Conservation (phyloP, 768 basidiomycete species). For the Austroboletus eburneus region DNA sequence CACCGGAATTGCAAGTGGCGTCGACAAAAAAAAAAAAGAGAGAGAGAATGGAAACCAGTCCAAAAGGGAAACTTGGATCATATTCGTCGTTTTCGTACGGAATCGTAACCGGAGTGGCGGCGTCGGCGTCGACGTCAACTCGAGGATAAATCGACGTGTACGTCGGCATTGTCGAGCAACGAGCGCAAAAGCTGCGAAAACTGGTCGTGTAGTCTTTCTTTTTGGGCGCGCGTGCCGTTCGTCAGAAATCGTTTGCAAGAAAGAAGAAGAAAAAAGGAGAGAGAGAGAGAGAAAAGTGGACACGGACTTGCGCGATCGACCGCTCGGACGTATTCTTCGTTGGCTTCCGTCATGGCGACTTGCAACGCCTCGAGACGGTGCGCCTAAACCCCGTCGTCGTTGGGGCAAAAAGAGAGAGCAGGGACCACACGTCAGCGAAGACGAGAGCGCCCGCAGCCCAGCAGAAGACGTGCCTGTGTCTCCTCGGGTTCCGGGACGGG, state of each 20-base stretch:
- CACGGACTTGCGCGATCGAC: slow-evolving; percentile 73
- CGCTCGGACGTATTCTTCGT: slow-evolving; percentile 70
- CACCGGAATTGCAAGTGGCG: too few species aligned
- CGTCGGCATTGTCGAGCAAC: slow-evolving; percentile 55
- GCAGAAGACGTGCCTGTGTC: slow-evolving; percentile 53
- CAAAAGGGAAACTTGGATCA: too few species aligned
- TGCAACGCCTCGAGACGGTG: slow-evolving; percentile 64
- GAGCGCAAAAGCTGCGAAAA: slow-evolving; percentile 53
- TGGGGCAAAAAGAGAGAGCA: neutral
- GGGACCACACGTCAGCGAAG: too few species aligned
- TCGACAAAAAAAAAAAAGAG: too few species aligned
- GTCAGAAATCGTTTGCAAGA: neutral
- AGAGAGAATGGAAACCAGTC: too few species aligned
- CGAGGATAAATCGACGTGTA: slow-evolving; percentile 22
- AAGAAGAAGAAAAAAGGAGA: neutral
- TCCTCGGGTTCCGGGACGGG: slow-evolving; percentile 79
- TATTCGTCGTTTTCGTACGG: too few species aligned
- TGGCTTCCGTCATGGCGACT: slow-evolving; percentile 64
- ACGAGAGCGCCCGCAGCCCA: too few species aligned
- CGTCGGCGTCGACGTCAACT: slow-evolving; percentile 1
- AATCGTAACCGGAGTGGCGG: too few species aligned
- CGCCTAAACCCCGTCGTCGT: slow-evolving; percentile 49
- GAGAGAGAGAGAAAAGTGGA: neutral
- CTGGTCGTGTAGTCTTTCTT: slow-evolving; percentile 58
- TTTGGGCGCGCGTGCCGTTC: slow-evolving; percentile 17